Evolutionary conservation across 225 moss, liverwort and hornwort genomes (phyloP).

Genomic region (Polytrichum formosum): DNA sequence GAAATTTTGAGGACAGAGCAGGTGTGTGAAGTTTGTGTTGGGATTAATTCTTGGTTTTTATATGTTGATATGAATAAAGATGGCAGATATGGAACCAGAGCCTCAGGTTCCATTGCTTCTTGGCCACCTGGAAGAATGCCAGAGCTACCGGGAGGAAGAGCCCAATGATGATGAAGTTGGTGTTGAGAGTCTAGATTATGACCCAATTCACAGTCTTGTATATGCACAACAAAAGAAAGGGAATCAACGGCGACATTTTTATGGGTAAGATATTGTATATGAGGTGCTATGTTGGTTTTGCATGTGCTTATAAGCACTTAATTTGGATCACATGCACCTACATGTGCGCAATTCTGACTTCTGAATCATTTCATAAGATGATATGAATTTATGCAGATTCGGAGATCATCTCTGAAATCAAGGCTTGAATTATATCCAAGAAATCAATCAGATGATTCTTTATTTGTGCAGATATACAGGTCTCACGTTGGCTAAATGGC

Average conservation of each 20-base stretch:
- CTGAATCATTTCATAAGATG: too few species aligned
- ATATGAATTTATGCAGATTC: too few species aligned
- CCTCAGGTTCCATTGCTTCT: conserved; percentile 53
- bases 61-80: conserved; percentile 16
- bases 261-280: conserved; percentile 45
- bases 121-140: conserved; percentile 38
- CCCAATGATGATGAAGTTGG: conserved; percentile 43
- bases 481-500: conserved; percentile 80
- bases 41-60: too few species aligned
- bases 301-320: too few species aligned
- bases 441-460: too few species aligned
- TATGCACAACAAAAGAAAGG: conserved; percentile 48
- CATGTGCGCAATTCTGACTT: too few species aligned
- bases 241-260: conserved; percentile 50
- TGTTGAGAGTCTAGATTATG: conserved; percentile 80
- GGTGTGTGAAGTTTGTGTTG: too few species aligned
- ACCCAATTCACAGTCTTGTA: conserved; percentile 70
- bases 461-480: conserved; percentile 66
- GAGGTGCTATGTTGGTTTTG: too few species aligned
- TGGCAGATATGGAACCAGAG: conserved; percentile 51
- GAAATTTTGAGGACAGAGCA: too few species aligned
- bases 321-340: too few species aligned
- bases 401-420: too few species aligned
- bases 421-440: too few species aligned
- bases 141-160: conserved; percentile 28